Base-by-base conservation (phyloP, 257 asterid genomes). In the Agastache rugosa region DNA sequence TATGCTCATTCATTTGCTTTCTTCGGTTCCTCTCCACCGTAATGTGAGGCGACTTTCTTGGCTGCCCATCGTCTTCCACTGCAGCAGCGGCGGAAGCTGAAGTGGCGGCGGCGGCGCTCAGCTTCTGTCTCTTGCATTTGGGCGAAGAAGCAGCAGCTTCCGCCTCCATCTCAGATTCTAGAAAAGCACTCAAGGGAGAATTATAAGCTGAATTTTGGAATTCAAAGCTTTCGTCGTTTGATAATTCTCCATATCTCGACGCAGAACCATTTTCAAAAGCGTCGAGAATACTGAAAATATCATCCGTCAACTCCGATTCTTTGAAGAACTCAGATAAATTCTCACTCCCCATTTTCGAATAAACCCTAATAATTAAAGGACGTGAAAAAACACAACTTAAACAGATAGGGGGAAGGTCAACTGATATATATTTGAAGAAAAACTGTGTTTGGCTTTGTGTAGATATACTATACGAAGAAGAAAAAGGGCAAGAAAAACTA, bases 1-100 rank as follows among this genome's bases (percentile, higher is more conserved):
- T 85, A 69, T 92, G 89, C 72, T 87, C 96, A 14, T 92, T 92
- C 96, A 92, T 92, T 79, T 92, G 97, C 87, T 87, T 92, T 79
- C 97, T 78, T 35, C 97, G 74, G 67, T 92, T 90, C 75, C 97
- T 79, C 84, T 92, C 97, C 63, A 92, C 97, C 0, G 93, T 79
- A 8, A 92, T 88, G 67, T 92, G 97, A 8, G 93, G 77, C 53
- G 68, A 27, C 12, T 0, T 71, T 67, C 69, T 84, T 8, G 84
- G 84, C 17, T 77, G 89, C 66, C 84, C 88, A 12, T 80, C 87
- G 31, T 84, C 96, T 39, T 3, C 31, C 22, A 8, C 9, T 19
- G 42, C 37, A 16, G 42, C 41, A 5, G 79, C 71, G 6, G 82
- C 62, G 8, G 83, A 34, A 1, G 72, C 73, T 0, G 79, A 3